Evolutionary conservation across 306 rosid species (phyloP).

Genomic region (Mucuna pruriens): DNA sequence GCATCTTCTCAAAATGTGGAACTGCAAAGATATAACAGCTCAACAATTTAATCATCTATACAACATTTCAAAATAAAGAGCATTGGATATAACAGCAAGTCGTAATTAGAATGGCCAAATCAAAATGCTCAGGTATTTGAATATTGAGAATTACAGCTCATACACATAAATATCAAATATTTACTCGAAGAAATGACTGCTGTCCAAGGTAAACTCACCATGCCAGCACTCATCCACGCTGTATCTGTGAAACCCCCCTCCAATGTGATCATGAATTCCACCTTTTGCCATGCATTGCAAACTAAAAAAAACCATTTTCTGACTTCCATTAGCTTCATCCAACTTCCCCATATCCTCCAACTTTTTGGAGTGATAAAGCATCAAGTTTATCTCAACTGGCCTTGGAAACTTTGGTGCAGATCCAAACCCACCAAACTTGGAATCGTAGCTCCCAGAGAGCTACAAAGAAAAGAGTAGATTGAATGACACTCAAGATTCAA

Average conservation of each 20-base stretch:
- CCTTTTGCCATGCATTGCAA: conserved; percentile 96
- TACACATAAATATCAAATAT: conserved; percentile 18
- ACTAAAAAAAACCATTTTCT: conserved; percentile 65
- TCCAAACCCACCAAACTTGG: conserved; percentile 88
- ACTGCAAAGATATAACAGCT: conserved; percentile 60
- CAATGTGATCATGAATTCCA: conserved; percentile 89
- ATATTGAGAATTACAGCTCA: conserved; percentile 14
- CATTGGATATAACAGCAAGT: conserved; percentile 25
- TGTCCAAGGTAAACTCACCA: conserved; percentile 60
- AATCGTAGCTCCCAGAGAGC: conserved; percentile 84
- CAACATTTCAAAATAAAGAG: conserved; percentile 30
- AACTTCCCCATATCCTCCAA: conserved; percentile 67
- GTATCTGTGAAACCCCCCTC: conserved; percentile 98
- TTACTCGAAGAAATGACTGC: conserved; percentile 20
- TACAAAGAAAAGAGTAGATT: conserved; percentile 44
- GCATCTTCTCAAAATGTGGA: conserved; percentile 99
- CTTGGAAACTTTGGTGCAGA: conserved; percentile 97
- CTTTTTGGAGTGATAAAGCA: conserved; percentile 79
- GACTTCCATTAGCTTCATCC: conserved; percentile 53
- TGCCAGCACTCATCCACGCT: conserved; percentile 99
- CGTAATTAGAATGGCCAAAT: conserved; percentile 11
- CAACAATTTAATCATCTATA: conserved; percentile 34
- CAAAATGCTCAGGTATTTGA: conserved; percentile 3
- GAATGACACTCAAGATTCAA: conserved; percentile 20
- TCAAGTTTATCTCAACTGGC: conserved; percentile 91